Evolutionary conservation across 73 alveolate genomes (phyloP), one percentile per base, ranked within the genome.

Genomic region (Symbiodinium pilosum): DNA sequence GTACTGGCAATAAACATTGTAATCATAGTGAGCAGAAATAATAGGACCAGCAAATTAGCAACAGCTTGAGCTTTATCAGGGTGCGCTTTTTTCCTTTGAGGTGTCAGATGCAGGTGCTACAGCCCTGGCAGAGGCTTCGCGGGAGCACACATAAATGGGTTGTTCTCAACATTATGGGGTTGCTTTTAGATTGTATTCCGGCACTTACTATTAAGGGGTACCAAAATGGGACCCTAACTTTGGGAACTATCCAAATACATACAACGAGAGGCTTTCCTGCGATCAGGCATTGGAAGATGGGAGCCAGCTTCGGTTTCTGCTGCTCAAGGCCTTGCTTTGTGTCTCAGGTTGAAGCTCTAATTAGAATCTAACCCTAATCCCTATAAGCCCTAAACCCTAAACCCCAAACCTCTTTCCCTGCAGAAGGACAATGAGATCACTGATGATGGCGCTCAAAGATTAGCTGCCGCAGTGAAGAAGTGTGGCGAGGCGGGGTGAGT

Each of bases 391-490:
- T n/a, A 30, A 54, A 24, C 26, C 71, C n/a, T 12, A 30, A 24
- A 30, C 32, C 21, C 68, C 68, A 51, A 51, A 47, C 24, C 64
- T 24, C 28, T 24, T 51, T 51, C 68, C 12, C 1, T 11, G 16
- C 7, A 47, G 21, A 18, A 64, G 81, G 81, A 64, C 81, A 64
- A 64, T 20, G 81, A 64, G 81, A 64, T 64, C 81, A 64, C 81
- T 32, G 81, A 64, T 28, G 81, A n/a, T 38, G 81, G 81, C 81
- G 81, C 81, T 64, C 81, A 64, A 64, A 64, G 81, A 64, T 38
- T 64, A 64, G 81, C 81, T 30, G 81, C 81, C 34, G 81, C 81
- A 24, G 81, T 64, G 81, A 64, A 38, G 34, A 64, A 64, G 81
- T 64, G 81, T 28, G 81, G 81, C 38, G 38, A 30, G 81, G 59